Evolutionary conservation across 768 basidiomycete genomes (phyloP).

Genomic region (Naganishia friedmannii): DNA sequence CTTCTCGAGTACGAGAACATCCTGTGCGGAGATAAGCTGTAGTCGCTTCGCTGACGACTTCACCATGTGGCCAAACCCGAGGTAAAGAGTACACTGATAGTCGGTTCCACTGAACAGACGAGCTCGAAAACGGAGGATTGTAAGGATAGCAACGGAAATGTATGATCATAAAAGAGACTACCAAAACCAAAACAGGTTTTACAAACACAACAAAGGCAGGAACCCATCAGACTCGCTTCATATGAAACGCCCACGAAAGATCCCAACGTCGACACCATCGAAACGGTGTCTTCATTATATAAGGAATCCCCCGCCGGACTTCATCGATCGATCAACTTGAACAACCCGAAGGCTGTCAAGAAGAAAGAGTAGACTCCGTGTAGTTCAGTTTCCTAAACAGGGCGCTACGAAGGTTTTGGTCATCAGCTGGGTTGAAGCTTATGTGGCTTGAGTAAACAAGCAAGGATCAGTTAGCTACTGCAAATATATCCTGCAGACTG

Average conservation of each 20-base stretch:
- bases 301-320: constrained; percentile 27
- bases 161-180: not conserved
- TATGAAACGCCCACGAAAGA: constrained; percentile 32
- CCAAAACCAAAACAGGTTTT: not conserved
- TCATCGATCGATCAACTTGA: constrained; percentile 31
- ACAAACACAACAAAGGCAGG: constrained; percentile 14
- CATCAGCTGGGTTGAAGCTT: constrained; percentile 36
- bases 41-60: too few species aligned
- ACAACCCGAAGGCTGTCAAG: constrained; percentile 12
- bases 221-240: constrained; percentile 36
- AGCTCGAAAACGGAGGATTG: too few species aligned
- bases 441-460: constrained; percentile 36
- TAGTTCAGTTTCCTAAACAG: constrained; percentile 28
- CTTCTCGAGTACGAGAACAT: too few species aligned
- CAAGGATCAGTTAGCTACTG: constrained; percentile 37
- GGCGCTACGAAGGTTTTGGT: constrained; percentile 33
- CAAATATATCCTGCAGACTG: constrained; percentile 39
- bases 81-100: too few species aligned
- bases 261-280: constrained; percentile 25
- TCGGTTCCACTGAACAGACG: too few species aligned
- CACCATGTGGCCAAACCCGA: too few species aligned
- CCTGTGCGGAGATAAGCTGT: too few species aligned
- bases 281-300: constrained; percentile 23
- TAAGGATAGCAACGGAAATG: too few species aligned
- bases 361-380: constrained; percentile 27